phyloP scores from a whole-genome alignment of 2,329 filamentous ascomycete species.

The Neurospora crassa region DNA sequence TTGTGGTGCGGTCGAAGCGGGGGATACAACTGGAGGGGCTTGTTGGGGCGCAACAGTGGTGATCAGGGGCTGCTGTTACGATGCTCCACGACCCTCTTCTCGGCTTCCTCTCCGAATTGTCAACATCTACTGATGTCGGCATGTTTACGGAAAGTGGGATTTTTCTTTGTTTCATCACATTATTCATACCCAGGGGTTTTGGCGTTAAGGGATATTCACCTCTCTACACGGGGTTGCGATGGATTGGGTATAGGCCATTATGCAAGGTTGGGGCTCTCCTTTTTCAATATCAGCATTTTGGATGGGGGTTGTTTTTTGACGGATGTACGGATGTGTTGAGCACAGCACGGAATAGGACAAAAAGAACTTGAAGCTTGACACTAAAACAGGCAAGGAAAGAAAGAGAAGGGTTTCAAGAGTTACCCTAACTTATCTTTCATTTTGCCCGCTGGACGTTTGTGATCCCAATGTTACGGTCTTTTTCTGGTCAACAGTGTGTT shows the following conservation, averaged over 20 bases:
- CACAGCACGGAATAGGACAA: neutral
- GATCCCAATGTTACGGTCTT: neutral
- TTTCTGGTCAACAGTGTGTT: neutral
- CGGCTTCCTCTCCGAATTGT: neutral
- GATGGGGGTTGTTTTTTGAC: neutral
- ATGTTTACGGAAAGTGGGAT: neutral
- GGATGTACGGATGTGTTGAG: neutral
- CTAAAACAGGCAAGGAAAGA: neutral
- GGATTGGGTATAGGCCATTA: neutral
- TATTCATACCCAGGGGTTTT: neutral
- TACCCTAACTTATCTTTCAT: neutral
- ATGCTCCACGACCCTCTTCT: neutral
- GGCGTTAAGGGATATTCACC: neutral
- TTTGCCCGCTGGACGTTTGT: neutral
- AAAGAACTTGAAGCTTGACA: neutral
- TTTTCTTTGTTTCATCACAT: neutral
- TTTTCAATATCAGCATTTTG: neutral
- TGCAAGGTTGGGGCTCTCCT: neutral
- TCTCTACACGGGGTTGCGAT: neutral
- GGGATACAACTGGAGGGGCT: neutral
- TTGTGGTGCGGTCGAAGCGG: neutral
- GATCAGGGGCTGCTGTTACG: neutral
- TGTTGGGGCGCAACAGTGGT: too few species aligned
- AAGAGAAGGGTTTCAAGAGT: neutral
- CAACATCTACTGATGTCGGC: neutral